Evolutionary conservation across 176 grass and related monocot genomes (phyloP).

Genomic region (Oryza rufipogon): DNA sequence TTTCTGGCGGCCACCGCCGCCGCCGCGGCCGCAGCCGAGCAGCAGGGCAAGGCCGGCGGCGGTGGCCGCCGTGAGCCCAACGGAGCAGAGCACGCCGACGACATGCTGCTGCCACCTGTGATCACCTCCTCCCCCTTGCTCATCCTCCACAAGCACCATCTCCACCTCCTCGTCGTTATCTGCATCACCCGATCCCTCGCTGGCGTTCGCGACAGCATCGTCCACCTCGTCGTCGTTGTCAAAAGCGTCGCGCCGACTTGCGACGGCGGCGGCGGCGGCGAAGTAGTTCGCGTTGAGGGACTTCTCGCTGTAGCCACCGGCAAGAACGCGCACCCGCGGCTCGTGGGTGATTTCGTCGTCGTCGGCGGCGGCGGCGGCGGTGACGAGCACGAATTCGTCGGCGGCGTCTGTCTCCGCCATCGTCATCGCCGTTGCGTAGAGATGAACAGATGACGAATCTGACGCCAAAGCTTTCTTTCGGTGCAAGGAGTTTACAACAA

Average conservation of each 20-base stretch:
- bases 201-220: background rate
- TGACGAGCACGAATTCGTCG: constrained; percentile 10
- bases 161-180: background rate
- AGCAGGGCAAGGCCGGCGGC: background rate
- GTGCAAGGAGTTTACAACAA: too few species aligned
- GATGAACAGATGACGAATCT: too few species aligned
- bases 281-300: constrained; percentile 27
- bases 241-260: background rate
- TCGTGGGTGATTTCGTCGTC: background rate
- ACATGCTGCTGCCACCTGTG: constrained; percentile 24
- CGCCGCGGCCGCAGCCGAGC: background rate
- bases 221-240: background rate
- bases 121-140: background rate
- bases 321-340: background rate
- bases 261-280: background rate
- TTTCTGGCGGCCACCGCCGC: background rate
- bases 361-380: background rate
- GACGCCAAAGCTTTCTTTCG: background rate
- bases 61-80: background rate
- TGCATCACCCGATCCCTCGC: background rate
- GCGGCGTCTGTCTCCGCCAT: background rate
- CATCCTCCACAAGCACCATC: background rate
- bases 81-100: constrained; percentile 8
- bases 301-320: background rate
- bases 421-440: background rate